Base-by-base conservation (phyloP, 202 grass and related monocot species). In the Elaeis oleifera region DNA sequence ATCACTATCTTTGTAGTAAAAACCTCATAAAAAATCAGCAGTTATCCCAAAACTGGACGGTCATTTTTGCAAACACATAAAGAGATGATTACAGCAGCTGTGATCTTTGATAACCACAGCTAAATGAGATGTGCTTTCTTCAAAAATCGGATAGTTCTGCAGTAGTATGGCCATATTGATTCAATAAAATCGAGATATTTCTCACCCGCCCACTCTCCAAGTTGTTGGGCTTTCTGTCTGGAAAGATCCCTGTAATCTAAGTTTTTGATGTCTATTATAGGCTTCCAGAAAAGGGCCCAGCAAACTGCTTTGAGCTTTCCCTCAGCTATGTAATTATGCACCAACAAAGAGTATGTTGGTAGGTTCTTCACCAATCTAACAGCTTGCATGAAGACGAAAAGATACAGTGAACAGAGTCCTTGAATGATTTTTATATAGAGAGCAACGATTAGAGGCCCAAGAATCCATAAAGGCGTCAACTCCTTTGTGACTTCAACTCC, bases 161-260 rank as follows among this genome's bases (percentile, higher is more conserved):
- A 73, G 48, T 73, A 73, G 50, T 55, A 73, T 39, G 70, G 70
- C 70, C 70, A 73, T 54, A 73, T 73, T 23, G 59, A 73, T 63
- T 73, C 70, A 6, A 72, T 5, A 23, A n/a, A 72, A 50, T 72
- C 69, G 2, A 61, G 25, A 26, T 72, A 61, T 58, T 61, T 72
- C 44, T 72, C 69, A 23, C 39, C 18, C 16, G 55, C 49, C 69
- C 49, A 32, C 1, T 24, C 58, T 23, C 32, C 50, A 21, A 72
- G 49, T 24, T 39, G 57, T 27, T 61, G 17, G 18, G 31, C 61
- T 26, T 72, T 72, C 32, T 21, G 5, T 16, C 5, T 53, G 1
- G 23, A 23, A 53, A 54, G 59, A n/a, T 28, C 70, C 36, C 50
- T 14, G 24, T 73, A 73, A 44, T 73, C 59, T 15, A 73, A 44